Conservation (phyloP, 1,139 yeast species). For the Nakaseomyces bracarensis region DNA sequence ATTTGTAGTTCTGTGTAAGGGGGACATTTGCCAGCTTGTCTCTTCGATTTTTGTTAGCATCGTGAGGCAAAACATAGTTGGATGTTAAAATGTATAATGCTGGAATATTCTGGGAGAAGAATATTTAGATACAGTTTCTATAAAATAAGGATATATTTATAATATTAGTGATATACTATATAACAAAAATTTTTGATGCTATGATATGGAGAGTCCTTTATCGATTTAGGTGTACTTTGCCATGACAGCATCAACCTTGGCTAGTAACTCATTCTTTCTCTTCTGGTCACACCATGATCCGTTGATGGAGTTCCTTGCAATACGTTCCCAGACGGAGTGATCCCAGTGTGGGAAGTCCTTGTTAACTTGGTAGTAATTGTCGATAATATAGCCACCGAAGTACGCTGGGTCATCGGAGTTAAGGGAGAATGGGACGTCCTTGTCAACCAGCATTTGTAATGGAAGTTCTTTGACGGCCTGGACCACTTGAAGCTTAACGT, state of each 20-base stretch:
- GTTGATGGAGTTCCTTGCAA: constrained; percentile 52
- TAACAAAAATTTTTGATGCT: no score
- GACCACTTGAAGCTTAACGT: constrained; percentile 67
- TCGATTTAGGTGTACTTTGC: constrained; percentile 34
- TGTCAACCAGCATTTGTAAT: constrained; percentile 47
- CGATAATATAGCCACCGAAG: constrained; percentile 74
- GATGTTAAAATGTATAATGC: neutral
- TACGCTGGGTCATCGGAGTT: constrained; percentile 85
- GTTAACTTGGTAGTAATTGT: constrained; percentile 61
- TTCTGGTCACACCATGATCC: constrained; percentile 63
- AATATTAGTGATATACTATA: no score
- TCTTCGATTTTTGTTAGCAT: no score
- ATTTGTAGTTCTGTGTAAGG: no score
- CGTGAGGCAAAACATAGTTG: no score
- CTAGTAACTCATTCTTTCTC: constrained; percentile 39
- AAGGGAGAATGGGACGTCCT: constrained; percentile 61
- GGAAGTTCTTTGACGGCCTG: constrained; percentile 59
- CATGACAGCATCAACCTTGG: constrained; percentile 41
- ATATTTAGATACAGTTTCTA: no score
- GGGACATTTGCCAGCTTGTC: no score
- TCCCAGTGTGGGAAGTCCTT: constrained; percentile 50
- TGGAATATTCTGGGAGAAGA: neutral
- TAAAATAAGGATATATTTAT: no score
- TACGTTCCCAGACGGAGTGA: constrained; percentile 46
- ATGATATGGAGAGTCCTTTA: no score